These are phyloP conservation scores for Coemansia sp. DNA, from an alignment of 192 early-diverging fungal species.

Conservation along the genomic window DNA sequence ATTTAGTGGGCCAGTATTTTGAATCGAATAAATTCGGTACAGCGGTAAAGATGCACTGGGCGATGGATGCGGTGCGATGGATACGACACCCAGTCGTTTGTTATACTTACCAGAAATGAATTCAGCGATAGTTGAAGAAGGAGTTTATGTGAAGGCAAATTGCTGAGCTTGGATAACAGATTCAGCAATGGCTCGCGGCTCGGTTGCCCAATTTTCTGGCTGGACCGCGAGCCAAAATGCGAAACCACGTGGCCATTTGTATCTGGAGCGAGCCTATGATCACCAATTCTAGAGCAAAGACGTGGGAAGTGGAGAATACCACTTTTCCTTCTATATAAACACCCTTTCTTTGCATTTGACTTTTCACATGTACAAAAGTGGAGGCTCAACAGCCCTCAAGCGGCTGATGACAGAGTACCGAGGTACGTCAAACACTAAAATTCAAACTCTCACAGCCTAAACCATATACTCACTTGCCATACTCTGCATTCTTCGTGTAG, in stretches of 20 bases:
- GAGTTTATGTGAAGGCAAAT: neutral
- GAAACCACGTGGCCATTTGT: neutral
- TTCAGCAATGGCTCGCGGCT: neutral
- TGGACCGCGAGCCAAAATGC: neutral
- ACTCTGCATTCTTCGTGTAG: conserved; percentile 41
- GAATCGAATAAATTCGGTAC: neutral
- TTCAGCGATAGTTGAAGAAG: neutral
- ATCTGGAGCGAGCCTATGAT: too few species aligned
- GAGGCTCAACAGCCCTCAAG: conserved; percentile 78
- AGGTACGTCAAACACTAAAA: conserved; percentile 49
- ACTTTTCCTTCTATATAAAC: too few species aligned
- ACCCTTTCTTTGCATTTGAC: too few species aligned
- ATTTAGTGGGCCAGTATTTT: neutral
- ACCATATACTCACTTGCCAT: neutral
- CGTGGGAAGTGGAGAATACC: too few species aligned
- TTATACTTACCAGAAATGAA: neutral
- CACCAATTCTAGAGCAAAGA: too few species aligned
- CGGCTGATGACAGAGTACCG: conserved; percentile 92
- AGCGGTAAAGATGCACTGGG: neutral
- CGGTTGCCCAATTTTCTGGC: neutral
- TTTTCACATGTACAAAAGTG: conserved; percentile 48
- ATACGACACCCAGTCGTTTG: neutral
- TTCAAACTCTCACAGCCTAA: neutral
- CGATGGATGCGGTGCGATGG: neutral
- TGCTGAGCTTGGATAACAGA: neutral